Evolutionary conservation across 2,329 filamentous ascomycete genomes (phyloP).

Genomic region (Colletotrichum sp.): DNA sequence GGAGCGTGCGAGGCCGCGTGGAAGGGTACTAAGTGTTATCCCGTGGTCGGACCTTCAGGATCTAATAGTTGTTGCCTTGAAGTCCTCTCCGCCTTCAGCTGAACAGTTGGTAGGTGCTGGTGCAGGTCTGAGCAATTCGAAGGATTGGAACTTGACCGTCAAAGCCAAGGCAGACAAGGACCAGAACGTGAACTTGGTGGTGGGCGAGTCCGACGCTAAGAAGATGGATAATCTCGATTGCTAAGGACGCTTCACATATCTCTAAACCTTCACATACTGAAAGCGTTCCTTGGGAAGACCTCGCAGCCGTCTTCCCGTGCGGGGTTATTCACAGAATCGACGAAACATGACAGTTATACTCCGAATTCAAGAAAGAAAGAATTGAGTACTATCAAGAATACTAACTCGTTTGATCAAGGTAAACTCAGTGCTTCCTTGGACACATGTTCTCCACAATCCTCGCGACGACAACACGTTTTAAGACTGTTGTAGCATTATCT

Average conservation of each 20-base stretch:
- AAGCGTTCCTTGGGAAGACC: no score
- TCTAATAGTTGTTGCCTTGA: background rate
- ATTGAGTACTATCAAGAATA: no score
- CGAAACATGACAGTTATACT: no score
- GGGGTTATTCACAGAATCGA: no score
- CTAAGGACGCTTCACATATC: background rate
- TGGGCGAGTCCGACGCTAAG: background rate
- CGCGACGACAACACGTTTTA: no score
- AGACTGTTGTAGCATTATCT: no score
- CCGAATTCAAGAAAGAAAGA: no score
- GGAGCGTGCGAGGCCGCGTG: background rate
- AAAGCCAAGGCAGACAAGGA: background rate
- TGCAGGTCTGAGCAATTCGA: background rate
- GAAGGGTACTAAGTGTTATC: background rate
- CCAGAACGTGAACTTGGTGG: background rate
- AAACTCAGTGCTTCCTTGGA: no score
- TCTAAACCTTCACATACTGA: no score
- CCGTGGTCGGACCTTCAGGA: conserved; percentile 8
- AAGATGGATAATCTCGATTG: background rate
- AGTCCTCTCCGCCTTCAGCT: background rate
- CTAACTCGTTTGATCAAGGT: no score
- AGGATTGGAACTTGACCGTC: background rate
- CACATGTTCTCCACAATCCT: no score
- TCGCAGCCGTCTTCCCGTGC: no score
- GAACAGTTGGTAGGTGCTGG: background rate